phyloP scores from a whole-genome alignment of 345 rosid species.

The Ailanthus altissimus region DNA sequence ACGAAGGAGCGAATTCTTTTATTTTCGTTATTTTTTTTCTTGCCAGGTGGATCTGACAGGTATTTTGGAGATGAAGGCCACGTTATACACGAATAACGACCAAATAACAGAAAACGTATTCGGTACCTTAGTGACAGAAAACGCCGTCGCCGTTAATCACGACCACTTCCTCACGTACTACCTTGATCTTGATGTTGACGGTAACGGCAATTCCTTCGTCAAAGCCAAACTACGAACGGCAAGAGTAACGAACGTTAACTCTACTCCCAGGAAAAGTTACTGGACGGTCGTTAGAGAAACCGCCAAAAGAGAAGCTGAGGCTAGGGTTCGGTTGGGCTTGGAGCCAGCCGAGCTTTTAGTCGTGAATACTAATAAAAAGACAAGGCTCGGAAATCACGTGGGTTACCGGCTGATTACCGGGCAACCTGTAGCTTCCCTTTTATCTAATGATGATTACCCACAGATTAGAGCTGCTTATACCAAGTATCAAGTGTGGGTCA shows the following conservation, averaged over 20 bases:
- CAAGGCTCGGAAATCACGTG: conserved; percentile 57
- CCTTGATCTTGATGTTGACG: conserved; percentile 79
- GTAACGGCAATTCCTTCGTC: conserved; percentile 64
- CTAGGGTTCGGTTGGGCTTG: conserved; percentile 48
- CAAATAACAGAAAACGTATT: conserved; percentile 45
- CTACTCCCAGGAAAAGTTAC: conserved; percentile 62
- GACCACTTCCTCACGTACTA: conserved; percentile 80
- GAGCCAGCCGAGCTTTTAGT: conserved; percentile 60
- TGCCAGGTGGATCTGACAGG: conserved; percentile 70
- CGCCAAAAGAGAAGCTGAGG: conserved; percentile 68
- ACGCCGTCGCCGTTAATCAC: conserved; percentile 68
- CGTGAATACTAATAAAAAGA: conserved; percentile 62
- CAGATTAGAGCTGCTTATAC: conserved; percentile 63
- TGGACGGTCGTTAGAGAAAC: conserved; percentile 66
- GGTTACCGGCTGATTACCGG: conserved; percentile 72
- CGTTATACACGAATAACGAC: conserved; percentile 43
- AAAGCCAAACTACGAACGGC: conserved; percentile 52
- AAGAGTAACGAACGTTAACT: conserved; percentile 25
- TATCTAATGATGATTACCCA: conserved; percentile 63
- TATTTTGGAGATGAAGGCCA: conserved; percentile 56
- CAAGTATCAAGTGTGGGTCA: conserved; percentile 70
- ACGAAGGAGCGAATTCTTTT: background rate
- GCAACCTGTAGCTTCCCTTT: conserved; percentile 44
- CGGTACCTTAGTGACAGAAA: conserved; percentile 66
- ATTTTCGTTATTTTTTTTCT: background rate